phyloP scores from a whole-genome alignment of 371 early-diverging fungal species.

The Capniomyces stellatus region DNA sequence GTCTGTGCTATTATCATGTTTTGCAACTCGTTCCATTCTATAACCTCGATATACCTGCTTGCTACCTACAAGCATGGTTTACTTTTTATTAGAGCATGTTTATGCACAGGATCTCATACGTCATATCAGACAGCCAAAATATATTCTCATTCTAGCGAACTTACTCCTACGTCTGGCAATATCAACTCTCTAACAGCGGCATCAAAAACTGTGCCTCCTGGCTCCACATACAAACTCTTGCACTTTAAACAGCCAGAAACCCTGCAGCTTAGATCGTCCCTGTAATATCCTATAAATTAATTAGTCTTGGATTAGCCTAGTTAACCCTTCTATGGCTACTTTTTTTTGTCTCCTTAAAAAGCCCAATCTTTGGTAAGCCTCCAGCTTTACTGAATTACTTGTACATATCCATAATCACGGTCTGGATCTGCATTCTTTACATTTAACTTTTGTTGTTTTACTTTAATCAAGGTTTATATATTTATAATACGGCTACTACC shows the following conservation, averaged over 20 bases:
- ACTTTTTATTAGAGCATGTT: neutral
- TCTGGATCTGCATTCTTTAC: no score
- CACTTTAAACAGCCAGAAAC: neutral
- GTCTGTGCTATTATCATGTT: slow-evolving; percentile 4
- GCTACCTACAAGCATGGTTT: slow-evolving; percentile 1
- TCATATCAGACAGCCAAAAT: neutral
- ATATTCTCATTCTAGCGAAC: neutral
- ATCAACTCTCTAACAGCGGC: neutral
- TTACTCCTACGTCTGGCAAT: slow-evolving; percentile 1
- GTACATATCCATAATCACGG: no score
- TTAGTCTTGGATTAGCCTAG: neutral
- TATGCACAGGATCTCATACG: neutral
- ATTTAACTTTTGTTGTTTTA: neutral
- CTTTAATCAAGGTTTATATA: neutral
- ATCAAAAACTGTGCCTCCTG: neutral
- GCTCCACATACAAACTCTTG: neutral
- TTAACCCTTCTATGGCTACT: neutral
- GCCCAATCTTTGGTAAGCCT: no score
- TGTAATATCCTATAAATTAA: neutral
- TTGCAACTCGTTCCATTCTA: neutral
- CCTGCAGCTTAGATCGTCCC: slow-evolving; percentile 1
- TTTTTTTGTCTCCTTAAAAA: neutral
- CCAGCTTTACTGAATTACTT: no score
- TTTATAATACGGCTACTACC: neutral
- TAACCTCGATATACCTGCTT: slow-evolving; percentile 1